Percentiles rank a stretch among this genome's conserved stretches.
These are phyloP conservation scores for Annulohypoxylon bovei DNA, from an alignment of 495 filamentous ascomycete genomes.

Conservation along the genomic window DNA sequence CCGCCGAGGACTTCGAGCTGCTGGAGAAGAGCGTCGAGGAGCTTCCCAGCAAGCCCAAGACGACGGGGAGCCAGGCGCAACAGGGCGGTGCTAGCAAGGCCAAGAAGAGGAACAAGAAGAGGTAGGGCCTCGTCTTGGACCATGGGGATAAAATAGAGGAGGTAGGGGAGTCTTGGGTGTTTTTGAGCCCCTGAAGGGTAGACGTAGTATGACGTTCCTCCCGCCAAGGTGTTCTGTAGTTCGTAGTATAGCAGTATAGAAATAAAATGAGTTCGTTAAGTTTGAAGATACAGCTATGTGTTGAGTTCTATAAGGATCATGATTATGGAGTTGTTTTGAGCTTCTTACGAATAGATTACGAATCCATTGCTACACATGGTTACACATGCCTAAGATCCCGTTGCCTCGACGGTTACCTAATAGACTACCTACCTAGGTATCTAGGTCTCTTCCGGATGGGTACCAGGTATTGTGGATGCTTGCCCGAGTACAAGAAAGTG, in stretches of 20 bases:
- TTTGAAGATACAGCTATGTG: not conserved
- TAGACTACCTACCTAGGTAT: not conserved
- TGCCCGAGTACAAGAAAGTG: too few relatives aligned
- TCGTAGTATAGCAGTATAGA: not conserved
- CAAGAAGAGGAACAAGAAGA: conserved; percentile 59
- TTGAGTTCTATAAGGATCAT: not conserved
- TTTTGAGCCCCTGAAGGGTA: not conserved
- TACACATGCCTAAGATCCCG: not conserved
- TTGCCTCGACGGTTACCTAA: not conserved
- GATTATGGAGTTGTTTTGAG: not conserved
- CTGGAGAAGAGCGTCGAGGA: conserved; percentile 62
- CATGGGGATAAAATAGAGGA: not conserved
- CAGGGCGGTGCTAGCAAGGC: conserved; percentile 42
- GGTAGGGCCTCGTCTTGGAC: conserved; percentile 41
- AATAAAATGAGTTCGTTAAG: not conserved
- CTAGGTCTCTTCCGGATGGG: too few relatives aligned
- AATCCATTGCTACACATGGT: not conserved
- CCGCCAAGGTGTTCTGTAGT: not conserved
- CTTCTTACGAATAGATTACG: not conserved
- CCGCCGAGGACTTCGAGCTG: conserved; percentile 65
- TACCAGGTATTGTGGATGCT: too few relatives aligned
- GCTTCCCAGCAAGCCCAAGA: conserved; percentile 49
- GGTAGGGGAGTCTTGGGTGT: conserved; percentile 13
- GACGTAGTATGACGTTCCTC: not conserved
- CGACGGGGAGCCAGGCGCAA: conserved; percentile 51